A percentile compares a stretch with the other conserved stretches of the same genome.
Evolutionary conservation across 2,329 filamentous ascomycete species (phyloP).

Genomic region (Tolypocladium amazonense): DNA sequence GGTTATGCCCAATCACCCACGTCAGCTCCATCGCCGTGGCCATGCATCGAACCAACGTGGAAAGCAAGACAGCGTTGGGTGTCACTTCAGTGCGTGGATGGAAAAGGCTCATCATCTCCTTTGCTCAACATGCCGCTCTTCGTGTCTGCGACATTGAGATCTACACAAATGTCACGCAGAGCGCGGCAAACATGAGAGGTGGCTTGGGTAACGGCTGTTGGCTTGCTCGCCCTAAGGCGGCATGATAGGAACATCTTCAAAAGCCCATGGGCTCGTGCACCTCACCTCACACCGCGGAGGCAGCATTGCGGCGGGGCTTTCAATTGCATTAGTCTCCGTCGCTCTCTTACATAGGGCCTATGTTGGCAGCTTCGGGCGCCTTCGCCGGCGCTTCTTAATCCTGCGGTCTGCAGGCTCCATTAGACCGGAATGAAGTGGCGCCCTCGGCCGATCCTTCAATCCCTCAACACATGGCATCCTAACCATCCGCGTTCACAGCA

Average conservation of each 20-base stretch:
- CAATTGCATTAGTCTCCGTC: background rate
- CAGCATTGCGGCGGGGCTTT: background rate
- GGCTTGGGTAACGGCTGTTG: too few relatives aligned
- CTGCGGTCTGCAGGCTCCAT: background rate
- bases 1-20: background rate
- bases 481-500: background rate
- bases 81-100: background rate
- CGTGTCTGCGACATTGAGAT: background rate
- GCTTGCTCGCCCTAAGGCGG: background rate
- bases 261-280: background rate
- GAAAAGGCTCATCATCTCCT: background rate
- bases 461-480: background rate
- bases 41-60: background rate
- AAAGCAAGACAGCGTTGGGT: background rate
- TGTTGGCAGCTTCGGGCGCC: background rate
- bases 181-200: too few relatives aligned
- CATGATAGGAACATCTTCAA: background rate
- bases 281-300: background rate
- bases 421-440: background rate
- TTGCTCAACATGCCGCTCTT: background rate
- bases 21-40: background rate
- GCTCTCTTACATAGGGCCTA: background rate
- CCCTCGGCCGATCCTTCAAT: background rate
- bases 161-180: too few relatives aligned
- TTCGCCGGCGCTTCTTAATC: background rate